Percentiles rank a stretch among this genome's conserved stretches.
Evolutionary conservation across 192 early-diverging fungal genomes (phyloP).

Genomic region (Coemansia aciculifera): DNA sequence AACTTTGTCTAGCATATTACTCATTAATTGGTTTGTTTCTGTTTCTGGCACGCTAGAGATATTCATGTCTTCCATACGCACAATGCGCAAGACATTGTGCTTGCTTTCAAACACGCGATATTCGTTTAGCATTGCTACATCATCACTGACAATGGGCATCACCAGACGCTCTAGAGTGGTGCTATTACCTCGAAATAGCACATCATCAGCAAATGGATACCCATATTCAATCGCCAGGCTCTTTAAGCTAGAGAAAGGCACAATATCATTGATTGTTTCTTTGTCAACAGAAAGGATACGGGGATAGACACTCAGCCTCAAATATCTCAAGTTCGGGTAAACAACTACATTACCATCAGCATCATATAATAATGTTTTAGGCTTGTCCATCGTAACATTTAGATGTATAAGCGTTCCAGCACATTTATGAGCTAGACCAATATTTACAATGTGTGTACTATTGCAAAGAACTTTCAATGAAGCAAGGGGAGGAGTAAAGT

Average conservation of each 20-base stretch:
- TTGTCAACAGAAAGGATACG: too few relatives aligned
- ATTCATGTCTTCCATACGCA: background rate
- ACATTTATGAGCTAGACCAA: background rate
- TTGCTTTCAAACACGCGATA: background rate
- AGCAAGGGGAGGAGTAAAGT: background rate
- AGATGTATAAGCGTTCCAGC: background rate
- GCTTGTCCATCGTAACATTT: background rate
- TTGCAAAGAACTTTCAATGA: background rate
- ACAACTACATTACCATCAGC: background rate
- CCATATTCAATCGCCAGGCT: background rate
- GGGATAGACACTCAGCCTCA: background rate
- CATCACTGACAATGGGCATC: background rate
- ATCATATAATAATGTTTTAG: background rate
- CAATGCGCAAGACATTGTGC: background rate
- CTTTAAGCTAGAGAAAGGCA: background rate
- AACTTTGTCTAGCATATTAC: background rate
- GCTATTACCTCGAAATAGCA: conserved; percentile 10
- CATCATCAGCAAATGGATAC: conserved; percentile 11
- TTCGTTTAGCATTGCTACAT: background rate
- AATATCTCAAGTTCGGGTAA: background rate
- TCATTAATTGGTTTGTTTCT: background rate
- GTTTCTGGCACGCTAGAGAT: background rate
- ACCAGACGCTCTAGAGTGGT: background rate
- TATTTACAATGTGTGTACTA: background rate
- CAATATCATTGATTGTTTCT: too few relatives aligned